These are phyloP conservation scores for Zoysia matrella DNA, from an alignment of 202 grass and related monocot genomes.

Conservation along the genomic window DNA sequence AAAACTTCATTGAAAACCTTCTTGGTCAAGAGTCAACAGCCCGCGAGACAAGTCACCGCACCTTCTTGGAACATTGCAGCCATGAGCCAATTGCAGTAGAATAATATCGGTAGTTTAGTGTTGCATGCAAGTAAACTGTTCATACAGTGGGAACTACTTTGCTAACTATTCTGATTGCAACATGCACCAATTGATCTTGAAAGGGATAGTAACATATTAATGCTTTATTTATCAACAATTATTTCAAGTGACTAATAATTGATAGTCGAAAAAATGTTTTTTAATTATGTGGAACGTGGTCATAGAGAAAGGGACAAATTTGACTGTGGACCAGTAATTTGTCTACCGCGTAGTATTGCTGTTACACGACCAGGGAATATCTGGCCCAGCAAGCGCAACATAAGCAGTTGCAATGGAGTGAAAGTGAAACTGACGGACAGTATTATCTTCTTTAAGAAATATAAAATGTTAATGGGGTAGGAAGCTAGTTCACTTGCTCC, in stretches of 20 bases:
- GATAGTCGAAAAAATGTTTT: background rate
- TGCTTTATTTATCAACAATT: background rate
- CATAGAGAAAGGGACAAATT: slow-evolving; percentile 39
- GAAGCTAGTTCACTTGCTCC: slow-evolving; percentile 11
- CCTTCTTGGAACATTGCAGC: background rate
- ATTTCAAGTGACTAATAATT: background rate
- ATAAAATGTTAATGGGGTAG: background rate
- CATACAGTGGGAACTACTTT: background rate
- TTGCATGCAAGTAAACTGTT: background rate
- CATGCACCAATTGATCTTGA: background rate
- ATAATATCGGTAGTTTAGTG: slow-evolving; percentile 14
- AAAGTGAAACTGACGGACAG: background rate
- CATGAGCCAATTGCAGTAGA: slow-evolving; percentile 20
- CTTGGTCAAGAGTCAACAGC: background rate
- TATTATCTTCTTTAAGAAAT: background rate
- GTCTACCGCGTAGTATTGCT: slow-evolving; percentile 22
- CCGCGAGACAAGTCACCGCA: background rate
- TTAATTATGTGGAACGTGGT: background rate
- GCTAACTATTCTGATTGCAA: background rate
- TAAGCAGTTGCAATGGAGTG: background rate
- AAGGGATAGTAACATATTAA: background rate
- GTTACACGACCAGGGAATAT: slow-evolving; percentile 23
- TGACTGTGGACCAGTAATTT: slow-evolving; percentile 32
- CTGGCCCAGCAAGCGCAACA: background rate
- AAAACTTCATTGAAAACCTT: background rate